Evolutionary conservation across 1,284 basidiomycete genomes (phyloP).

Genomic region (Leccinum ponderosum): DNA sequence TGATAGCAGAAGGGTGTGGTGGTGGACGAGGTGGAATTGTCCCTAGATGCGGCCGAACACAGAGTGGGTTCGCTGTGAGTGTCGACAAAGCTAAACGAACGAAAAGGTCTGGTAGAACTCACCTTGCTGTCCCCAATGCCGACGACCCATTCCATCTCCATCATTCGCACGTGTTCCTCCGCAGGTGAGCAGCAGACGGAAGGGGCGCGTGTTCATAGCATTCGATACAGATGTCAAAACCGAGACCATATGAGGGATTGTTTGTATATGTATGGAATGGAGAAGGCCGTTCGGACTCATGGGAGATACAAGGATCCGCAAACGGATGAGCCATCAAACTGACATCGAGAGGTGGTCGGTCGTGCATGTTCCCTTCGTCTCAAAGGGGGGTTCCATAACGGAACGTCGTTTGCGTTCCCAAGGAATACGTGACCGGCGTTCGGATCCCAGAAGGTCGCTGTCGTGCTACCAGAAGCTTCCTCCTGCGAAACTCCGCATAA

Average conservation of each 20-base stretch:
- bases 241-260: slow-evolving; percentile 57
- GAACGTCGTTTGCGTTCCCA: slow-evolving; percentile 80
- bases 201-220: slow-evolving; percentile 78
- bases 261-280: slow-evolving; percentile 58
- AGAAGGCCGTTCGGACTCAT: slow-evolving; percentile 34
- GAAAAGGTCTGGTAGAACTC: background rate
- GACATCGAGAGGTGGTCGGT: background rate
- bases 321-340: slow-evolving; percentile 8
- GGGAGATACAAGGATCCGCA: slow-evolving; percentile 7
- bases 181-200: slow-evolving; percentile 40
- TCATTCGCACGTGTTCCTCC: slow-evolving; percentile 1
- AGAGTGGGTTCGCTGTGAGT: background rate
- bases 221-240: slow-evolving; percentile 85
- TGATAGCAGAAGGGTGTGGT: background rate
- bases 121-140: background rate
- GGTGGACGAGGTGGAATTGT: background rate
- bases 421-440: slow-evolving; percentile 66
- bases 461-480: slow-evolving; percentile 35
- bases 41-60: background rate
- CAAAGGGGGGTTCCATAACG: slow-evolving; percentile 30
- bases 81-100: background rate
- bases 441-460: slow-evolving; percentile 52
- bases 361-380: slow-evolving; percentile 10
- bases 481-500: slow-evolving; percentile 19
- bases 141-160: slow-evolving; percentile 1